Evolutionary conservation across 2,329 filamentous ascomycete genomes (phyloP), one percentile per base, ranked within the genome.

Genomic region (Arthrobotrys pseudoclavata): DNA sequence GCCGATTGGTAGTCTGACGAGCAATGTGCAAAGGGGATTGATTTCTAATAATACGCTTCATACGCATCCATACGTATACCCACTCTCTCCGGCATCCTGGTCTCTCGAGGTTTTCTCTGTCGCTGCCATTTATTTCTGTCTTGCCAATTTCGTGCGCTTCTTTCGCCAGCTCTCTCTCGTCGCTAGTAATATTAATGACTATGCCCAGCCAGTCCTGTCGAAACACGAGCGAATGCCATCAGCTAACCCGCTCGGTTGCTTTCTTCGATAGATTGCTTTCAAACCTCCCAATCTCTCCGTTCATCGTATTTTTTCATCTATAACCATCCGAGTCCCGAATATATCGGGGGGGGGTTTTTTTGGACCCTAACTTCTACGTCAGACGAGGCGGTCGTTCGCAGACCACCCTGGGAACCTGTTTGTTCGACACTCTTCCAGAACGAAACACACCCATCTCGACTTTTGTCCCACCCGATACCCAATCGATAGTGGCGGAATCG

Each of bases 181-280:
- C 15, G 26, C 15, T 63, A 31, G n/a, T 48, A 34, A 48, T 52
- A 40, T 63, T 34, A 63, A 50, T 63, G 20, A 22, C 40, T 48
- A 31, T 50, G 40, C 60, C 60, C 40, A 53, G 62, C 62, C 69
- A 74, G 69, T 74, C 69, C 66, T 50, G 34, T 74, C 62, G 62
- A 74, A 67, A 67, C 69, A 74, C 69, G 61, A 74, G 24, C 69
- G 69, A 74, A 60, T 60, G 55, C 55, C 55, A 29, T 74, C 45
- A n/a, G 52, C 62, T 67, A 61, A 61, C 52, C 48, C 12, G 40
- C 24, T 37, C 34, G 40, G 18, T 48, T 42, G 4, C 48, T 47
- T 48, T 18, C 31, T 40, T 37, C 37, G 50, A 61, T 52, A 34
- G 13, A 55, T 40, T 12, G 10, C 7, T 37, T 48, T 34, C 31